These are phyloP conservation scores for Myriosclerotinia scirpicola DNA, from an alignment of 2,329 filamentous ascomycete genomes.

Conservation along the genomic window DNA sequence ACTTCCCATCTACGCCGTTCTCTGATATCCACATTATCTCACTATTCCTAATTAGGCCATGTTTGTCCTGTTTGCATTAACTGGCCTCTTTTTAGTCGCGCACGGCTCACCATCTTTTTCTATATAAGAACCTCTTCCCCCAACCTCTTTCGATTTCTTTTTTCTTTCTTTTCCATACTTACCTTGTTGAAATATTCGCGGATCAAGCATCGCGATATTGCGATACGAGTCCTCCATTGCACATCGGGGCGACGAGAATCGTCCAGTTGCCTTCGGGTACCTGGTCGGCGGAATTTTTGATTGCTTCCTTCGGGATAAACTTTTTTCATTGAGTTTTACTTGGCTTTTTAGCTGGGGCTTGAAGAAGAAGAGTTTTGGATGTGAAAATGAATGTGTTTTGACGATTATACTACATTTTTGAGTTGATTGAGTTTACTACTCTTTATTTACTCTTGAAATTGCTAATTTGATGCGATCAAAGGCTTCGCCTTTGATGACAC, in stretches of 20 bases:
- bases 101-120: too few relatives aligned
- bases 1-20: too few relatives aligned
- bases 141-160: neutral
- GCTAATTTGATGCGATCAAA: too few relatives aligned
- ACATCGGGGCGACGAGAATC: conserved; percentile 52
- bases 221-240: conserved; percentile 54
- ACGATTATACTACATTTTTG: too few relatives aligned
- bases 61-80: too few relatives aligned
- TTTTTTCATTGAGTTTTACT: conserved; percentile 45
- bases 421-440: too few relatives aligned
- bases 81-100: too few relatives aligned
- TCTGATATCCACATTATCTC: too few relatives aligned
- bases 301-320: conserved; percentile 32
- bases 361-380: conserved; percentile 43
- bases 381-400: too few relatives aligned
- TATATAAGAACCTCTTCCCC: neutral
- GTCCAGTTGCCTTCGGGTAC: conserved; percentile 42
- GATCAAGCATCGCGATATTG: conserved; percentile 39
- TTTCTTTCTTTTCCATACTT: conserved; percentile 42
- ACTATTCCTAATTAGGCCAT: too few relatives aligned
- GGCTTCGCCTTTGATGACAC: too few relatives aligned
- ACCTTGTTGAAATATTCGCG: conserved; percentile 39
- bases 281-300: conserved; percentile 43
- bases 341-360: conserved; percentile 38
- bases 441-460: too few relatives aligned